Evolutionary conservation across 192 early-diverging fungal genomes (phyloP), one percentile per base, ranked within the genome.

Genomic region (Backusella circina): DNA sequence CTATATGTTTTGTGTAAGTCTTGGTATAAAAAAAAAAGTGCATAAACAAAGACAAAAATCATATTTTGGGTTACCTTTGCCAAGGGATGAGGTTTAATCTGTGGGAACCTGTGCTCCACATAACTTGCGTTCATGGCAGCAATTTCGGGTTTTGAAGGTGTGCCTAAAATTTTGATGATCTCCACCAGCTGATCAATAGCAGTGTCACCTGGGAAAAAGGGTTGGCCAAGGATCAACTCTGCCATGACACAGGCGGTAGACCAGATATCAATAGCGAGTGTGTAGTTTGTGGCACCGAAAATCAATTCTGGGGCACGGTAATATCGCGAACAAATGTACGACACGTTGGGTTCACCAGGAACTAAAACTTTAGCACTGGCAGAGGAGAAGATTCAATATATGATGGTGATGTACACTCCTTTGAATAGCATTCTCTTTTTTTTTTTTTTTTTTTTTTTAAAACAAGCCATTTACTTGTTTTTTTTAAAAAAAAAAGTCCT

Each of bases 141-240:
- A 78, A 99, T 97, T 84, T 99, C 95, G 69, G 98, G 97, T 70
- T 92, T 87, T 39, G 95, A 95, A 38, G 96, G 97, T n/a, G 96
- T 99, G 67, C 97, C 97, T 18, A 98, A 89, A 26, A 98, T 91
- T 84, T 99, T 99, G 88, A 99, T 99, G 81, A 99, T 99, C 84
- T 98, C 96, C 23, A 99, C 98, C 44, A 99, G 88, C 80, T 99
- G 98, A 82, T 99, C 96, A 51, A 99, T 96, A 51, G 95, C 95
- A 70, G 93, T 95, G 80, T 98, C 96, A 50, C 96, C 96, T 10
- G 95, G 94, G 88, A 98, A 98, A 69, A 98, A 85, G n/a, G 96
- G 96, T 79, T 94, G 93, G 28, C 94, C 94, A 39, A 95, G 88
- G 86, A 97, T 95, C 73, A 98, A 87, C 85, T 98, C 96, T 9